Base-by-base conservation (phyloP, 2,329 filamentous ascomycete species). In the Fusarium torulosum region DNA sequence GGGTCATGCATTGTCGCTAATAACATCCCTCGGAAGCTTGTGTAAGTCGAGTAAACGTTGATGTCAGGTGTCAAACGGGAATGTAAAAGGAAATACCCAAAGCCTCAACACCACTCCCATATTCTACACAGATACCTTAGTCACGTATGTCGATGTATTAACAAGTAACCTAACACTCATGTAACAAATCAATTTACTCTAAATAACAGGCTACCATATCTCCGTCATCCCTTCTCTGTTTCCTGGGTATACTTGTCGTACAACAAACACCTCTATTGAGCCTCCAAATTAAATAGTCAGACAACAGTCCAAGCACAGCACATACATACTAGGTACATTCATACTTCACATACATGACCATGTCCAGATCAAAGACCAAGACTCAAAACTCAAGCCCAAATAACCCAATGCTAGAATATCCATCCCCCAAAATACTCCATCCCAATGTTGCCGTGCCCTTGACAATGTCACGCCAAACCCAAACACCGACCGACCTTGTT, bases 211-310 rank as follows among this genome's bases (percentile, higher is more conserved):
- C 38, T 52, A 53, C 54, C 40, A 29, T 47, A 23, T 51, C 35
- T 38, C 19, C 20, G 20, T 29, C 33, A 19, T 43, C 20, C 25
- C 35, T 40, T 20, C 49, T 25, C 40, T 38, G 38, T 35, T 59
- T 52, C 44, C 31, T 45, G 66, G 66, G 62, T 67, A 69, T 69
- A 69, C 57, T 56, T 69, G 57, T 56, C 44, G 14, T 53, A 50
- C 40, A 66, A 62, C 35, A 53, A 66, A 62, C 35, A 53, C 25
- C 52, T 65, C 38, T 53, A 56, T 58, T 25, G 42, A 43, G 14
- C 58, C 43, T 43, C 35, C 23, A 35, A 19, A 53, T 37, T 27
- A 44, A 20, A 61, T 31, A 37, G 57, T 33, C 31, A 44, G 37
- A 27, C 20, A 53, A 64, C 33, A 44, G 23, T 38, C 42, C 52